Evolutionary conservation across 208 protist species (phyloP), one percentile per base, ranked within the genome.

Genomic region (Crithidia mellificae): DNA sequence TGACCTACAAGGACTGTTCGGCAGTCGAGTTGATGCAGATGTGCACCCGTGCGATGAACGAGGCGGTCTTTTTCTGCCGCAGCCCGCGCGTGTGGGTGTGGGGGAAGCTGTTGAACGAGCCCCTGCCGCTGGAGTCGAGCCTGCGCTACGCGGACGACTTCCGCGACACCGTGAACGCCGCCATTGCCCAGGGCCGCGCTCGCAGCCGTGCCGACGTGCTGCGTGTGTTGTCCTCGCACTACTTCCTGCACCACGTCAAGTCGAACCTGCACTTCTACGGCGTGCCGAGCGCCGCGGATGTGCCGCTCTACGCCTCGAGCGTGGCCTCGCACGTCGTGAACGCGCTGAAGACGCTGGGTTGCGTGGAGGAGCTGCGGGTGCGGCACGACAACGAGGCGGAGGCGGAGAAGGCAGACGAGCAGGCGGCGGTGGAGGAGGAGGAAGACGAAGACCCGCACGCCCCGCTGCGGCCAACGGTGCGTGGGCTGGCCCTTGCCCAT

Each of bases 101-200:
- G 81, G 53, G 70, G 19, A 67, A 78, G 38, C 63, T 94, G 46
- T 73, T 94, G 19, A 93, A 94, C 62, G 88, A 92, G 47, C 82
- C 86, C 11, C 77, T 94, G 22, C 91, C 91, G 24, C 80, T 94
- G 4, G 88, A 94, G 81, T 92, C 87, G 22, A 72, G 75, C 58
- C 51, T 93, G 59, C 81, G 81, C 49, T 92, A 92, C 74, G 83
- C 91, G 14, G 79, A 87, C 20, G 87, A 96, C 63, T 93, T 96
- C 76, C 68, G 81, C 32, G 85, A 90, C 52, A 67, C 75, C 3
- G 56, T 96, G 22, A 96, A 94, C 63, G 80, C 85, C 2, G 88
- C 88, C 1, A 74, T 96, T 19, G 88, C 81, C 34, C 68, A 90
- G 46, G 75, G 81, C 7, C 78, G 83, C n/a, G 86, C 73, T 25